Base-by-base conservation (phyloP, 2,329 filamentous ascomycete species). In the Penicillium sumatraense region DNA sequence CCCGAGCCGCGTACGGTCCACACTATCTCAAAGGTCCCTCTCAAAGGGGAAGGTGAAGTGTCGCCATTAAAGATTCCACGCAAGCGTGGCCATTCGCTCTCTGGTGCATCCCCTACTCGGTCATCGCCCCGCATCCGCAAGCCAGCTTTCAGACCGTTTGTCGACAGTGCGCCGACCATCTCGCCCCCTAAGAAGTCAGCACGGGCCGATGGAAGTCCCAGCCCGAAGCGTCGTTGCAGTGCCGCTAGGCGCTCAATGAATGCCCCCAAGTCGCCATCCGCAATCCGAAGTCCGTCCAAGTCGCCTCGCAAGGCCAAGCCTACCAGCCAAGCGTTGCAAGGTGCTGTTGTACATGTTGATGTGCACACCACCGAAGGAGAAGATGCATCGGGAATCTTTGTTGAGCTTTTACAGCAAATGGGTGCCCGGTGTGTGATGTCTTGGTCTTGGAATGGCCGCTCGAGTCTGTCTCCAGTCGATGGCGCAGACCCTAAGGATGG, bases 311-410 rank as follows among this genome's bases (percentile, higher is more conserved):
- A 62, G 26, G 55, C 58, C 2, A 54, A 57, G 9, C 56, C 65
- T 8, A 60, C 65, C 20, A 57, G 69, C 21, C 66, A 68, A 11
- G 69, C 89, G 3, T 80, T 93, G 3, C 81, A 83, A 18, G 91
- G 91, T 1, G 89, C 87, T 14, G 84, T 91, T 3, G 89, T 95
- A 4, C 91, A 87, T 68, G 89, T 95, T 2, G 91, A 96, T 71
- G 90, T 96, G 2, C 86, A 91, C 68, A 93, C 90, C 0, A 89
- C 85, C 8, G 89, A 95, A 66, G 91, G 91, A 5, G 87, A 86
- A 21, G 89, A 95, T 72, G 89, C 89, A 7, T 91, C 89, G 66
- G 83, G 83, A n/a, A 85, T 95, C 53, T 96, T 96, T 69, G 82
- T 90, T 14, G 89, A 93, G 63, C 81, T 96, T 6, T 81, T 96